These are phyloP conservation scores for Cucurbita moschata DNA, from an alignment of 306 rosid genomes.

Conservation along the genomic window DNA sequence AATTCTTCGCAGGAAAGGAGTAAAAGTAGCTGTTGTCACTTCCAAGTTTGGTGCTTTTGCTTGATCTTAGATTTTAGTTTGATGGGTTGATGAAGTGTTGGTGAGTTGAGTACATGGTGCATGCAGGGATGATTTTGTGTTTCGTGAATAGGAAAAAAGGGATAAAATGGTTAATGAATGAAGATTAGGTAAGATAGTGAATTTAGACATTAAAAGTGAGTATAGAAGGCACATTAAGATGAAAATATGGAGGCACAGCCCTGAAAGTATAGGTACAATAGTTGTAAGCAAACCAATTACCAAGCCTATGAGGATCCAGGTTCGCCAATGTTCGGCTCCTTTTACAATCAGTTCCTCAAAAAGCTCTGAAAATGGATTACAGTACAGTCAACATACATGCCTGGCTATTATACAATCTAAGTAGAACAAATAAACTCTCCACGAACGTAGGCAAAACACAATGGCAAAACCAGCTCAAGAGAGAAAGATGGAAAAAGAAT, in stretches of 20 bases:
- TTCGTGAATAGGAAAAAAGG: not conserved
- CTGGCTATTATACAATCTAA: not conserved
- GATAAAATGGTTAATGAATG: not conserved
- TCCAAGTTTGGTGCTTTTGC: not conserved
- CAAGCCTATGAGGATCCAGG: not conserved
- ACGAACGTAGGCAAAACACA: not conserved
- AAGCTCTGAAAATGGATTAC: not conserved
- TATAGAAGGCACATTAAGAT: not conserved
- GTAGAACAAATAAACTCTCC: not conserved
- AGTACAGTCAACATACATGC: not conserved
- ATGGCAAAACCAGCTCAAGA: not conserved
- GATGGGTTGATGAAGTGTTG: not conserved
- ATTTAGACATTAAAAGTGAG: not conserved
- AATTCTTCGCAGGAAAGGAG: not conserved
- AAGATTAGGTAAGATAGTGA: not conserved
- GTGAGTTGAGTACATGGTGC: not conserved
- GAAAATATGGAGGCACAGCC: not conserved
- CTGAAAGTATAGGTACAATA: not conserved
- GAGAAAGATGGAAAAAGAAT: constrained; percentile 4
- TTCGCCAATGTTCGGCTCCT: not conserved
- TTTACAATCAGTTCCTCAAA: not conserved
- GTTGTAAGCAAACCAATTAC: not conserved
- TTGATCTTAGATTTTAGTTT: not conserved
- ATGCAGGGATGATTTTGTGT: not conserved
- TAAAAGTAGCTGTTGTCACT: not conserved